phyloP scores from a whole-genome alignment of 805 yeast species.

The Ogataea nakhonphanomensis region DNA sequence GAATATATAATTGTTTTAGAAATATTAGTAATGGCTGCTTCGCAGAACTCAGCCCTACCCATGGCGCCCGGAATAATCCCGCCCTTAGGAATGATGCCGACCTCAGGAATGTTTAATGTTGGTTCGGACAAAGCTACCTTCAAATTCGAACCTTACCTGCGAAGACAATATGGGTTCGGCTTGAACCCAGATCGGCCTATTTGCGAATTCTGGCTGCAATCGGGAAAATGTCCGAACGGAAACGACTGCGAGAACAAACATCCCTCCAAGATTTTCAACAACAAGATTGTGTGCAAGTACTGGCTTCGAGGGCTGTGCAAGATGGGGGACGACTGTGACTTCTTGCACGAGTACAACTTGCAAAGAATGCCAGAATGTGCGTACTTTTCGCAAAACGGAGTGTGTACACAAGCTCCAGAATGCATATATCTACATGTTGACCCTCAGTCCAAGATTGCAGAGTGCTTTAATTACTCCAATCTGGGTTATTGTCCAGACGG shows the following conservation, averaged over 20 bases:
- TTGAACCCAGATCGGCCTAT: constrained; percentile 87
- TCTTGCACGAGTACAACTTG: constrained; percentile 88
- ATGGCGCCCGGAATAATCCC: constrained; percentile 18
- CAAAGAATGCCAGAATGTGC: constrained; percentile 97
- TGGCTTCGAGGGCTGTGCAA: constrained; percentile 98
- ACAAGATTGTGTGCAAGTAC: constrained; percentile 93
- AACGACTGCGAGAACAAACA: constrained; percentile 85
- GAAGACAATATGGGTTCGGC: constrained; percentile 77
- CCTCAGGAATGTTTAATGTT: constrained; percentile 3
- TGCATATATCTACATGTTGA: constrained; percentile 91
- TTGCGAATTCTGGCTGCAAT: constrained; percentile 67
- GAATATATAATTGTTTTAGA: neutral
- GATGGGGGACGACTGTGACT: constrained; percentile 95
- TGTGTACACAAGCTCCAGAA: constrained; percentile 90
- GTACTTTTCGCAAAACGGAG: constrained; percentile 76
- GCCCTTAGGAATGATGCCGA: constrained; percentile 10
- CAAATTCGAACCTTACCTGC: constrained; percentile 79
- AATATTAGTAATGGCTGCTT: constrained; percentile 14
- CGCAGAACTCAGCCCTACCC: constrained; percentile 17
- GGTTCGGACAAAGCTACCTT: constrained; percentile 20
- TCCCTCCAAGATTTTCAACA: constrained; percentile 53
- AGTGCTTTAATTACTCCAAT: constrained; percentile 73
- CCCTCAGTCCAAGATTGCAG: constrained; percentile 84
- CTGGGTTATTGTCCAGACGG: constrained; percentile 93
- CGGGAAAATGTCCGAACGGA: constrained; percentile 74